Base-by-base conservation (phyloP, 352 stramenopile genomes). In the Pythium apleroticum region DNA sequence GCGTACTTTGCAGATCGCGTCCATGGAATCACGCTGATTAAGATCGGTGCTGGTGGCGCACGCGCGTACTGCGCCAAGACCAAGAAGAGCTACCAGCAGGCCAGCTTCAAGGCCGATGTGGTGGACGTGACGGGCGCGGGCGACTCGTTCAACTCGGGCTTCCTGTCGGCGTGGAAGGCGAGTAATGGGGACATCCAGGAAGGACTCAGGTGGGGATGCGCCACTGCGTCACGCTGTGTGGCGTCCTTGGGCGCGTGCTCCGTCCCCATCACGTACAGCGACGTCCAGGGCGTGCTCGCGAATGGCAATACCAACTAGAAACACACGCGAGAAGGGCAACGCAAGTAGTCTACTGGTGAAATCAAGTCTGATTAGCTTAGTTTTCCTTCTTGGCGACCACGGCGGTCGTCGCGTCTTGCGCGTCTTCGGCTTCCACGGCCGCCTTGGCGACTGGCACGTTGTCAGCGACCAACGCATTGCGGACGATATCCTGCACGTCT, bases 111-210 rank as follows among this genome's bases (percentile, higher is more conserved):
- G 33, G 76, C 76, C 1, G 11, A 69, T 10, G 77, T 94, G n/a
- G 77, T 93, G 37, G 87, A 96, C 56, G 84, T 87, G 37, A 94
- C 87, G 27, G 87, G 87, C 17, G 87, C 87, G 8, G 87, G 87
- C 6, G 87, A 96, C 56, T 89, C 85, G n/a, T 96, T 96, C 67
- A 92, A 96, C 67, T 80, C 87, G 14, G 85, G 84, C 0, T 95
- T 95, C 61, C 66, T 96, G 4, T 65, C 61, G 22, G 79, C 75
- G 35, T 94, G 86, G 86, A 90, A 89, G 52, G 67, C 68, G 0
- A 76, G 78, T n/a, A 39, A 54, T 11, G 66, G 69, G 30, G 66
- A 91, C 35, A 74, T 91, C 11, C 53, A 65, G 20, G 60, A 83
- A 53, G 86, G 76, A 5, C 63, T 94, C 49, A 67, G 70, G 39